Evolutionary conservation across 768 basidiomycete genomes (phyloP), one percentile per base, ranked within the genome.

Genomic region (Lactarius hengduanensis): DNA sequence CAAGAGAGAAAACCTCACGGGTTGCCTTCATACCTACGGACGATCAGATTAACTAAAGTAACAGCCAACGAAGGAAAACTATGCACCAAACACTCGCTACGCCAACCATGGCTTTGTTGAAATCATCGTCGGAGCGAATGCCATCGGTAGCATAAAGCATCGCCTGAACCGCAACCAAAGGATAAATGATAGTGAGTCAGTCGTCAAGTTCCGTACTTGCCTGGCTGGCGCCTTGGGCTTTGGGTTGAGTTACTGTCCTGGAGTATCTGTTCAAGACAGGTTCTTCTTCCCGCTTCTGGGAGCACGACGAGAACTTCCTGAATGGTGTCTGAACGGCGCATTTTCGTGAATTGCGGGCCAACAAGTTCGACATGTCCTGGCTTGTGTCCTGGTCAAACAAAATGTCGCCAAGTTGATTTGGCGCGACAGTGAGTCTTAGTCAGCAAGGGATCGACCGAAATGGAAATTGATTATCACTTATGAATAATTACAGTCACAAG

Each of bases 101-200:
- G 59, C 97, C 97, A 63, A 99, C 92, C 96, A 98, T 98, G 55
- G 96, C 88, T 76, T 96, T 98, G 73, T 92, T 80, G 69, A 99
- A 91, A 80, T 99, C 97, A 2, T 81, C 83, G 70, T 96, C 91
- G 18, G 72, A 78, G 30, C 83, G 79, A 68, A 99, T 84, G 36
- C 93, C 96, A 41, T 98, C 97, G 1, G 97, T 99, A n/a, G 95
- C 97, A 78, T 95, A 99, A 58, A 99, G 80, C 97, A 99, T 98
- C 40, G 97, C 97, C 92, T 96, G 73, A 43, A 70, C 53, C 62
- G 34, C 22, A 57, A n/a, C 0, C 13, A 61, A 56, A 15, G 40
- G 34, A 61, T 64, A 22, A 69, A 64, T 26, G n/a, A 20, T 53
- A 22, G 53, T 28, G 38, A 57, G 20, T 36, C 47, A 34, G 10